phyloP scores from a whole-genome alignment of 257 asterid species.

The Solanum chmielewskii region DNA sequence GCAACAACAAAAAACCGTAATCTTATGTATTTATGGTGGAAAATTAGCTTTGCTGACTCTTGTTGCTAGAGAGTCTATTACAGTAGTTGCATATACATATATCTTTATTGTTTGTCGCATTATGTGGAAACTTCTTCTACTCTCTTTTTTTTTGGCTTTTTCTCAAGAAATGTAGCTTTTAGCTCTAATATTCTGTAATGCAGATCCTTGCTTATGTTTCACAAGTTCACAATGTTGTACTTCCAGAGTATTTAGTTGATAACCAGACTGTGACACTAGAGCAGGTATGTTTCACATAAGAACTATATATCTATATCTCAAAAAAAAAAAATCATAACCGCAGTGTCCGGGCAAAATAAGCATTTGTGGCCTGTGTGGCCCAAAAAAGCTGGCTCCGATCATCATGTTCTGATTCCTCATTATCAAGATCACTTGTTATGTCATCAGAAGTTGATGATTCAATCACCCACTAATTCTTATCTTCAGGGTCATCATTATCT shows the following conservation, averaged over 20 bases:
- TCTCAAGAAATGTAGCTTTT: background rate
- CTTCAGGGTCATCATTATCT: background rate
- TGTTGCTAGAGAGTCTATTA: background rate
- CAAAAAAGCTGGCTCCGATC: background rate
- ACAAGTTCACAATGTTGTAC: conserved; percentile 77
- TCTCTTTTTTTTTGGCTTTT: background rate
- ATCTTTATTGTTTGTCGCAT: background rate
- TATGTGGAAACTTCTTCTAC: background rate
- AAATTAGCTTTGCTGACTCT: background rate
- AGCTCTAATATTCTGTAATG: conserved; percentile 9
- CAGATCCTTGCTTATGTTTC: conserved; percentile 96
- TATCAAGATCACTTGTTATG: background rate
- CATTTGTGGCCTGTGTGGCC: background rate
- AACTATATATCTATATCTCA: background rate
- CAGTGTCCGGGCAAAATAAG: background rate
- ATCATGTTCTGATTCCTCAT: background rate
- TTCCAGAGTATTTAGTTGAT: conserved; percentile 70
- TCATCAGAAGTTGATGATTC: background rate
- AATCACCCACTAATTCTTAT: background rate
- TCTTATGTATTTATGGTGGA: background rate
- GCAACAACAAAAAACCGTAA: background rate
- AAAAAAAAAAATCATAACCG: background rate
- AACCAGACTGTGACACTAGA: conserved; percentile 59
- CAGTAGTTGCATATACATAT: background rate
- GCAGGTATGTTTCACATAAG: conserved; percentile 39